phyloP scores from a whole-genome alignment of 1,139 yeast species.

The Saccharomyces pastorianus region DNA sequence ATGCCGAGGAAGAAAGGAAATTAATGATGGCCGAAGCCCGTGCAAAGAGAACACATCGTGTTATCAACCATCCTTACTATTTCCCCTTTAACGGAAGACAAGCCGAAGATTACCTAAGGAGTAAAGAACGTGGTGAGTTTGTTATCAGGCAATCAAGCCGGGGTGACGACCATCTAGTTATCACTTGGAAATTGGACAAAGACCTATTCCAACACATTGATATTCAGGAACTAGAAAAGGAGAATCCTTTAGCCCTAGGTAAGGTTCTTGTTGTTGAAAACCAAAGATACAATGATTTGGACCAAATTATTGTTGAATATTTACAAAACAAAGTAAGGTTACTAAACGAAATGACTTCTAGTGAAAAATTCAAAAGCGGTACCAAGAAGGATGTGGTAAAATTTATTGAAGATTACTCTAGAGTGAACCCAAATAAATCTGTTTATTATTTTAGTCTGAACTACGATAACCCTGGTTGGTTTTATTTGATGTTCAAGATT shows the following conservation, averaged over 20 bases:
- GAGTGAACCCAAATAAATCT: slow-evolving; percentile 84
- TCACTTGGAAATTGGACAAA: slow-evolving; percentile 94
- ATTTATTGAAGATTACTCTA: slow-evolving; percentile 83
- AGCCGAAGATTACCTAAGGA: slow-evolving; percentile 89
- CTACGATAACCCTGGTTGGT: slow-evolving; percentile 89
- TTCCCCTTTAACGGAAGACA: slow-evolving; percentile 74
- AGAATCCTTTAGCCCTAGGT: slow-evolving; percentile 54
- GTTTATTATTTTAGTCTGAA: slow-evolving; percentile 89
- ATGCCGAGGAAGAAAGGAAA: slow-evolving; percentile 49
- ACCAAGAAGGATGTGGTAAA: slow-evolving; percentile 71
- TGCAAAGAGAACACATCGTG: slow-evolving; percentile 54
- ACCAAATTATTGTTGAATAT: slow-evolving; percentile 85
- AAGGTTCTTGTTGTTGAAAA: slow-evolving; percentile 60
- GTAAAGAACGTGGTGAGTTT: slow-evolving; percentile 82
- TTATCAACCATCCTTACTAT: slow-evolving; percentile 87
- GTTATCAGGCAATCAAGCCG: slow-evolving; percentile 91
- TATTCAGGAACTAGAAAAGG: slow-evolving; percentile 65
- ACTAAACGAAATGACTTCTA: slow-evolving; percentile 74
- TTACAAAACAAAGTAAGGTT: slow-evolving; percentile 77
- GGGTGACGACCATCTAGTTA: slow-evolving; percentile 80
- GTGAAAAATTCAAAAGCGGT: slow-evolving; percentile 85
- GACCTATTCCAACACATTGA: slow-evolving; percentile 87
- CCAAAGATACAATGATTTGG: slow-evolving; percentile 72
- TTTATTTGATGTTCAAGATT: slow-evolving; percentile 67
- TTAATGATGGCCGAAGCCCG: slow-evolving; percentile 43